Base-by-base conservation (phyloP, 139 green algal species). In the Deuterostichococcus epilithicus region DNA sequence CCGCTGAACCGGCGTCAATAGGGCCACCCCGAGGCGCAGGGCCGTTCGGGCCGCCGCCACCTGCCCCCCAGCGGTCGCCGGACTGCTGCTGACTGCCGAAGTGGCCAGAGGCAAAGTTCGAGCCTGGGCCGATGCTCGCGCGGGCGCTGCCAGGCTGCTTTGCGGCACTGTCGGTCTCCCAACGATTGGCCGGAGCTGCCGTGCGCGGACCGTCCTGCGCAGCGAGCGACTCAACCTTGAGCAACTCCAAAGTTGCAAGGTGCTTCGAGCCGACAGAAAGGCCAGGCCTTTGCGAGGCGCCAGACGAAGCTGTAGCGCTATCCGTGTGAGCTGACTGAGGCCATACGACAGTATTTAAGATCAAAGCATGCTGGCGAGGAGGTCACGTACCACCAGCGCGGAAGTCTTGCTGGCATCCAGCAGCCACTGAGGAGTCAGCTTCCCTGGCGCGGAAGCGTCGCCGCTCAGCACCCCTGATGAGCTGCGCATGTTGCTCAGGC, bases 221-320 rank as follows among this genome's bases (percentile, higher is more conserved):
- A 3, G 42, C 8, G 42, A 13, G 42, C 42, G 42, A 52, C 8
- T 63, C 18, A 13, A 63, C 8, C 69, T 13, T 68, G 52, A 1
- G 66, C 58, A 25, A 44, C 72, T 15, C 79, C 78, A n/a, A n/a
- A n/a, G 52, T 83, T 77, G 74, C 39, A 79, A 42, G 13, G 65
- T 39, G 26, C 20, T 3, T 58, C 32, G 65, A 68, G 33, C 67
- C 26, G 28, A 10, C 32, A 38, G 76, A 65, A 74, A 67, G 45
- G 32, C 47, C 20, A 39, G 42, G 13, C 42, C 42, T 52, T 8
- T 13, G 13, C 13, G 42, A 23, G 10, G 42, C 13, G 42, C 42
- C 10, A 13, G 42, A n/a, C n/a, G n/a, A n/a, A n/a, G n/a, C n/a
- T n/a, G n/a, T n/a, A n/a, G n/a, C n/a, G n/a, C n/a, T n/a, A n/a